Evolutionary conservation across 495 filamentous ascomycete species (phyloP), one percentile per base, ranked within the genome.

Genomic region (Lepidopterella palustris): DNA sequence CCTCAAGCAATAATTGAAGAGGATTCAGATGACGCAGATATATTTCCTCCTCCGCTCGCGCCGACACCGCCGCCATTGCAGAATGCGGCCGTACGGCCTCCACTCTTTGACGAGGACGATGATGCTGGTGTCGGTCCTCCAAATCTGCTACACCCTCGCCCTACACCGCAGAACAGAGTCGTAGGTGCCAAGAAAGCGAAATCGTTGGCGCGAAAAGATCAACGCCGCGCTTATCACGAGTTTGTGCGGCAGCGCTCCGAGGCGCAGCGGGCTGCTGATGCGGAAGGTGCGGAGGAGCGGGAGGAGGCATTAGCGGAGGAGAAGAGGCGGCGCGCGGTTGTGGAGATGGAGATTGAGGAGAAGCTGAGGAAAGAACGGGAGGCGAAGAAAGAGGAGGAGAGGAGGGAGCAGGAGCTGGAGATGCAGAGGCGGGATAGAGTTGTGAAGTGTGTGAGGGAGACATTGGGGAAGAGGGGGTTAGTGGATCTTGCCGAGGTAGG

Each of bases 161-260:
- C 50, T 4, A 63, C 58, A 1, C 61, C 62, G 15, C 27, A 48
- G 25, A 61, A 62, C 42, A 72, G 76, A 45, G 66, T 51, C 29
- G 67, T 80, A 24, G 78, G 78, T 29, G 64, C 75, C 1, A 80
- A 80, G 54, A 80, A 80, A 59, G 74, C 75, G 9, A 72, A 71
- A 47, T 77, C 77, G 9, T 68, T 80, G 27, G 74, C 76, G 5
- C 73, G 72, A 23, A 66, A 70, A 27, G 78, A 80, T 50, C 78
- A 78, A 53, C 73, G 73, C 21, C 71, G 78, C 25, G 77, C 77
- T 9, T 79, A 79, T 65, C 68, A 77, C 61, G 78, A 79, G 57
- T 78, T 79, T 58, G 62, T 70, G 42, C 74, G 71, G 1, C 69
- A 72, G 18, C 72, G 77, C 60, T 74, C 70, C 11, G 73, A 74